Conservation (phyloP, 495 filamentous ascomycete genomes). For the Clohesyomyces aquaticus region DNA sequence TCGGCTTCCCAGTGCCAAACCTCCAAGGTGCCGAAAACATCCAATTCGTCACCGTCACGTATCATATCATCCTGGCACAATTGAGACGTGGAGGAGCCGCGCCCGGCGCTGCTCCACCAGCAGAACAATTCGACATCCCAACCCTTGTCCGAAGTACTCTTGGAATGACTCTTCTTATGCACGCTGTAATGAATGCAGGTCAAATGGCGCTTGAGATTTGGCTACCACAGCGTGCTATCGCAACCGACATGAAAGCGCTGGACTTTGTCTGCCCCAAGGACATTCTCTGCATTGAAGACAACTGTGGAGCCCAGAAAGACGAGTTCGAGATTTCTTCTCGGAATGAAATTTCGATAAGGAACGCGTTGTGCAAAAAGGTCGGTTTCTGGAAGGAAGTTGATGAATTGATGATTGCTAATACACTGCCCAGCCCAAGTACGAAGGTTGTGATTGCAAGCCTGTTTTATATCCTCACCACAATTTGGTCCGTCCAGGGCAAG, state of each 20-base stretch:
- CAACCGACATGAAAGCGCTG: neutral
- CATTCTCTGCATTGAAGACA: constrained; percentile 9
- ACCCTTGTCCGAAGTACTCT: neutral
- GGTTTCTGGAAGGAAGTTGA: too few relatives aligned
- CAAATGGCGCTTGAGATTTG: neutral
- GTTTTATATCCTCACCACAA: neutral
- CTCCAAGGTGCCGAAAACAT: neutral
- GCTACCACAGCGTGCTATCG: neutral
- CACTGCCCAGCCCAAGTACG: neutral
- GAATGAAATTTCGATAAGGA: neutral
- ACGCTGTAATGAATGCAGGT: neutral
- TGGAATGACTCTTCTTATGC: neutral
- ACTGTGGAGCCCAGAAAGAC: constrained; percentile 7
- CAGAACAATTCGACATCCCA: neutral
- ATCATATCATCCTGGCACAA: neutral
- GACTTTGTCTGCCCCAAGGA: constrained; percentile 9
- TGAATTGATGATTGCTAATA: too few relatives aligned
- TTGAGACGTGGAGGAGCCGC: neutral
- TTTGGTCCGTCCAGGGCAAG: neutral
- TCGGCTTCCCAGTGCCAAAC: neutral
- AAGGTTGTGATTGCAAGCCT: neutral
- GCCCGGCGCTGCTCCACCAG: neutral
- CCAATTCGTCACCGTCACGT: neutral
- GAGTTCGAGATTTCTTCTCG: neutral
- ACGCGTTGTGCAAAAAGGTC: too few relatives aligned